Conservation (phyloP, 768 basidiomycete genomes). For the Trametopsis cervina region DNA sequence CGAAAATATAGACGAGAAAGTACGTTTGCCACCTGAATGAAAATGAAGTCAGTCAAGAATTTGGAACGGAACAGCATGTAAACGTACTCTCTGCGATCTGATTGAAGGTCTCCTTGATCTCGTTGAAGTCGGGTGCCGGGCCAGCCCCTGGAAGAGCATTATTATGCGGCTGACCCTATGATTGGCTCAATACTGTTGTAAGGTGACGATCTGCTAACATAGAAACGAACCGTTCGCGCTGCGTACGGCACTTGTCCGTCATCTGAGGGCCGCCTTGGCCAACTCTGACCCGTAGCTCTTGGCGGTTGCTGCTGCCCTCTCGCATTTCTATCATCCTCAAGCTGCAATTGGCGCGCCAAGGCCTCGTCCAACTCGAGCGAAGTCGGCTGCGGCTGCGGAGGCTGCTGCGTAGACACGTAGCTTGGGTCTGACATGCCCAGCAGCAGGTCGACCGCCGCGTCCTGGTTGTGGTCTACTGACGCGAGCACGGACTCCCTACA, state of each 20-base stretch:
- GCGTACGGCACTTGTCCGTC: conserved; percentile 12
- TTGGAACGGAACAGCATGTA: neutral
- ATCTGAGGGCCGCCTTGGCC: conserved; percentile 16
- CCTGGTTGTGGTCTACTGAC: conserved; percentile 63
- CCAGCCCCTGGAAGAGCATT: conserved; percentile 6
- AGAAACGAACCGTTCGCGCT: neutral
- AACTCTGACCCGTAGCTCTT: conserved; percentile 15
- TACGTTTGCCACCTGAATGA: conserved; percentile 57
- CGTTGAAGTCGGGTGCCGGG: conserved; percentile 36
- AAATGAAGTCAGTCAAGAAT: neutral
- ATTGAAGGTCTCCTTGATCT: conserved; percentile 68
- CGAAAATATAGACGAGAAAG: conserved; percentile 60
- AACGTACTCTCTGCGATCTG: conserved; percentile 73
- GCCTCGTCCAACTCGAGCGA: conserved; percentile 69
- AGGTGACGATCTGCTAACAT: too few species aligned
- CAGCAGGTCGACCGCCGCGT: conserved; percentile 67
- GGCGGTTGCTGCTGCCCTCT: conserved; percentile 9
- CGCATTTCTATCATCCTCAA: conserved; percentile 38
- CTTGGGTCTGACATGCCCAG: conserved; percentile 85
- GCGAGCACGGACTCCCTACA: conserved; percentile 63
- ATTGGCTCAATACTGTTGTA: too few species aligned
- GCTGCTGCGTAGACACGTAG: conserved; percentile 38
- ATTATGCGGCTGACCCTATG: conserved; percentile 1
- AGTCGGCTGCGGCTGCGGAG: conserved; percentile 36
- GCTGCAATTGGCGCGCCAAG: conserved; percentile 62